Percentiles rank a stretch among this genome's conserved stretches.
These are phyloP conservation scores for Primulina huaijiensis DNA, from an alignment of 257 asterid species.

Conservation along the genomic window DNA sequence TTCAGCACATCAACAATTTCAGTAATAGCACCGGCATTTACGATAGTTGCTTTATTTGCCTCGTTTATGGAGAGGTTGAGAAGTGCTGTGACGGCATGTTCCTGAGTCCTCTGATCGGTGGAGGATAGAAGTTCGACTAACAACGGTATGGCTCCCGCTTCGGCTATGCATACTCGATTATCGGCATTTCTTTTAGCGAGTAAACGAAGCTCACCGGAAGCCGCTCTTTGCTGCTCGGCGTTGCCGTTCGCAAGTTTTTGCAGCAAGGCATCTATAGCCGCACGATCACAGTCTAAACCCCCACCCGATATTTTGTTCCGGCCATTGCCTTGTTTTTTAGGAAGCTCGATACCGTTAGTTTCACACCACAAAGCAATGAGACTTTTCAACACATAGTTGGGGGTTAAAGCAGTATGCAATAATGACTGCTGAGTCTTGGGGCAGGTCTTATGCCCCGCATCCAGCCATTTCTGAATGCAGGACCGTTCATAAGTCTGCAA, in stretches of 20 bases:
- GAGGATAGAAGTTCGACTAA: constrained; percentile 79
- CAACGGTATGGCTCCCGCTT: constrained; percentile 88
- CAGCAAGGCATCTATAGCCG: constrained; percentile 57
- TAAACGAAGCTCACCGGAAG: constrained; percentile 95
- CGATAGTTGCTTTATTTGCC: constrained; percentile 78
- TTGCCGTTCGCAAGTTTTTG: constrained; percentile 70
- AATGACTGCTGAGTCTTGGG: constrained; percentile 94
- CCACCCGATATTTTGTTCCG: constrained; percentile 55
- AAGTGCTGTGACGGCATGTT: constrained; percentile 90
- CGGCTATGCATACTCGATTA: constrained; percentile 86
- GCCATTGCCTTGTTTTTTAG: constrained; percentile 64
- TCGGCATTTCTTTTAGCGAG: constrained; percentile 95
- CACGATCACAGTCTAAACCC: constrained; percentile 74
- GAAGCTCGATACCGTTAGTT: constrained; percentile 88
- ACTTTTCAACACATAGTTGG: constrained; percentile 93
- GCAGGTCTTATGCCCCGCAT: constrained; percentile 94
- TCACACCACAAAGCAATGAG: constrained; percentile 94
- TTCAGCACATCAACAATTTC: constrained; percentile 75
- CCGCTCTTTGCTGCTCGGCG: constrained; percentile 78
- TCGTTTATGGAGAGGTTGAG: constrained; percentile 90
- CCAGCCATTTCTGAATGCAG: constrained; percentile 93
- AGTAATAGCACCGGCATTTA: constrained; percentile 83
- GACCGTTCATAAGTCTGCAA: constrained; percentile 89
- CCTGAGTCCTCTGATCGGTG: constrained; percentile 72
- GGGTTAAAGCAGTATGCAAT: constrained; percentile 88